Evolutionary conservation across 345 rosid genomes (phyloP).

Genomic region (Punica granatum): DNA sequence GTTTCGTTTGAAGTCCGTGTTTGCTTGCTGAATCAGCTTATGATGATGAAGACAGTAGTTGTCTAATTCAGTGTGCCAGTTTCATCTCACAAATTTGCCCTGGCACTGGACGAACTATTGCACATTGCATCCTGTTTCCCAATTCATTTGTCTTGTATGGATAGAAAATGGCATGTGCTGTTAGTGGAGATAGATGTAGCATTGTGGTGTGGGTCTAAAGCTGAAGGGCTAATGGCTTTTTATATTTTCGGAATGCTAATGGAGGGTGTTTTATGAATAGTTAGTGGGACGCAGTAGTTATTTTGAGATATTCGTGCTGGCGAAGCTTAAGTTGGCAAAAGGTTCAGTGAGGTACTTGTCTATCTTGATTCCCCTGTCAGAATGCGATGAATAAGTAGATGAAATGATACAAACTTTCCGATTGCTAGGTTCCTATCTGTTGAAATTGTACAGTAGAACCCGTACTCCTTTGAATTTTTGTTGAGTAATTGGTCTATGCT

Average conservation of each 20-base stretch:
- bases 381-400: not conserved
- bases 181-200: too few species aligned
- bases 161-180: not conserved
- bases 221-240: not conserved
- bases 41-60: not conserved
- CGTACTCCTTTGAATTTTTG: too few species aligned
- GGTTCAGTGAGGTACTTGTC: not conserved
- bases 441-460: not conserved
- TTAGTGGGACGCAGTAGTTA: not conserved
- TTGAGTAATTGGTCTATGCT: not conserved
- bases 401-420: not conserved
- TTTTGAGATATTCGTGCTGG: not conserved
- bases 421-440: not conserved
- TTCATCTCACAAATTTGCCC: not conserved
- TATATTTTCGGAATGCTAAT: not conserved
- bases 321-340: not conserved
- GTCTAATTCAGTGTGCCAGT: not conserved
- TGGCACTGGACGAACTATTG: not conserved
- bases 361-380: not conserved
- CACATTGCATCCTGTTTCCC: not conserved
- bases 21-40: not conserved
- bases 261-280: not conserved
- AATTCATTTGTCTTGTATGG: not conserved
- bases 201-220: not conserved
- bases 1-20: not conserved